Conservation (phyloP, 495 filamentous ascomycete genomes). For the Podospora australis region DNA sequence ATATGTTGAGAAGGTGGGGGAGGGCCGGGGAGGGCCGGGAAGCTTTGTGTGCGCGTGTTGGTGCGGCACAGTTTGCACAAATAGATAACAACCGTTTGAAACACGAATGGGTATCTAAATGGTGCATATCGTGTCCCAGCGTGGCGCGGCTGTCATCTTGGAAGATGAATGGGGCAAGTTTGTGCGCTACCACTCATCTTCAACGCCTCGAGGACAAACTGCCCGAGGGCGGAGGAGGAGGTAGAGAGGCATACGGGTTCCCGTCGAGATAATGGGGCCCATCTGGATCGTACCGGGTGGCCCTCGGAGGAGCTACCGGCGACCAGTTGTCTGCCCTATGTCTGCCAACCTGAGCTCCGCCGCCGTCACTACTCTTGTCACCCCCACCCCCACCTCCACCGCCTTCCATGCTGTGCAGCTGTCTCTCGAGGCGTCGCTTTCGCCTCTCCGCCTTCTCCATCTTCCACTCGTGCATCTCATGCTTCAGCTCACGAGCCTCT, state of each 20-base stretch:
- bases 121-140: not conserved
- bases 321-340: conserved; percentile 36
- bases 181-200: too few species aligned
- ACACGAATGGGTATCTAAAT: not conserved
- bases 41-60: not conserved
- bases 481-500: conserved; percentile 36
- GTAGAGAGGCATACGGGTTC: conserved; percentile 44
- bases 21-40: not conserved
- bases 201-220: not conserved
- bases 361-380: conserved; percentile 14
- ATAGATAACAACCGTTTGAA: not conserved
- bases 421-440: conserved; percentile 32
- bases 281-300: conserved; percentile 30
- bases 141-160: not conserved
- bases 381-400: conserved; percentile 15
- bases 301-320: conserved; percentile 29
- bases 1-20: not conserved
- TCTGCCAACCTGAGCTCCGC: conserved; percentile 22
- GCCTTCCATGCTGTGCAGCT: conserved; percentile 10
- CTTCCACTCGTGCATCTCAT: conserved; percentile 39
- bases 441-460: conserved; percentile 35
- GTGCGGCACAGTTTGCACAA: not conserved
- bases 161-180: too few species aligned
- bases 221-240: conserved; percentile 28
- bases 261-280: conserved; percentile 46